Evolutionary conservation across 1,284 basidiomycete species (phyloP).

Genomic region (Xerocomus amazonicus): DNA sequence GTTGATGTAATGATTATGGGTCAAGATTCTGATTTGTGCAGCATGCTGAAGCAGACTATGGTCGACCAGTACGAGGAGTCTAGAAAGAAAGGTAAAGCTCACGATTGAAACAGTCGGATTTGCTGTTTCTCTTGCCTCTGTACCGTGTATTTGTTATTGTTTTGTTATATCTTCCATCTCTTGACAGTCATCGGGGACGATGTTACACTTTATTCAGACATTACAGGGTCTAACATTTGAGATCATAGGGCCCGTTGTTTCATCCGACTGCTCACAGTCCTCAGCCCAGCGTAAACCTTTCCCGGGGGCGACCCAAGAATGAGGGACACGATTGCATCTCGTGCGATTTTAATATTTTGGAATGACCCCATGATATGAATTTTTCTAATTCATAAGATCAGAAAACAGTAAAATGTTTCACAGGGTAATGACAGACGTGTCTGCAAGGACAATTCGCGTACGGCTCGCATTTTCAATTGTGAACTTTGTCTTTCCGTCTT

Average conservation of each 20-base stretch:
- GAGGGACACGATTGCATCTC: constrained; percentile 92
- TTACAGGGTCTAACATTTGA: constrained; percentile 10
- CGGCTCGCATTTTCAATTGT: constrained; percentile 97
- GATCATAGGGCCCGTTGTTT: constrained; percentile 75
- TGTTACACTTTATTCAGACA: constrained; percentile 5
- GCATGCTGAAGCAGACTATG: constrained; percentile 42
- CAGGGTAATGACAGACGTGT: constrained; percentile 65
- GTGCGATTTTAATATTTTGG: constrained; percentile 96
- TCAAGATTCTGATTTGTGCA: constrained; percentile 17
- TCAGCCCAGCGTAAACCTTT: constrained; percentile 90
- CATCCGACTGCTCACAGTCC: constrained; percentile 91
- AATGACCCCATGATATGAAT: constrained; percentile 94
- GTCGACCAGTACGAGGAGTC: constrained; percentile 51
- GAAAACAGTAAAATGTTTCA: background rate
- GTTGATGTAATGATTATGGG: constrained; percentile 30
- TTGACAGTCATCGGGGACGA: constrained; percentile 8
- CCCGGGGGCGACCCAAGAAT: constrained; percentile 96
- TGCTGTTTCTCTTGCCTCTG: background rate
- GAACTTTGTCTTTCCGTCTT: constrained; percentile 98
- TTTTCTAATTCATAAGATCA: constrained; percentile 51
- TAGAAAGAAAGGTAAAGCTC: constrained; percentile 30
- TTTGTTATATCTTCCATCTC: constrained; percentile 1
- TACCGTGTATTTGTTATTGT: background rate
- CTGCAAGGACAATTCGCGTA: constrained; percentile 94
- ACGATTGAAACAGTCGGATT: constrained; percentile 4